Conservation (phyloP, 2,329 filamentous ascomycete genomes). For the Aspergillus neoniger region DNA sequence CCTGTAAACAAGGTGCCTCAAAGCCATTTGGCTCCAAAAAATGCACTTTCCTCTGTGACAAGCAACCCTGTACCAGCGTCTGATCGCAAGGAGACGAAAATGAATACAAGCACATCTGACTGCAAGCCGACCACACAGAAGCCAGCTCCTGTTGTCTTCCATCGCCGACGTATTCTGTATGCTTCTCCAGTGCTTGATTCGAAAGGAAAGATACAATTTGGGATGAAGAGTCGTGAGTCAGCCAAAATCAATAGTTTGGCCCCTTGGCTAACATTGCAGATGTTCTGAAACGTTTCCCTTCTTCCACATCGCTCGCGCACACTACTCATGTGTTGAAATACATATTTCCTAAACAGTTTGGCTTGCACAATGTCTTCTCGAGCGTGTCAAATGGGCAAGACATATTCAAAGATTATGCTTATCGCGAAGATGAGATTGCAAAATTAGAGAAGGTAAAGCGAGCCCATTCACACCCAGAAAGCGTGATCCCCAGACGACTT, state of each 20-base stretch:
- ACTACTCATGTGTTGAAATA: constrained; percentile 81
- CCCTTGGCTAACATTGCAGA: constrained; percentile 53
- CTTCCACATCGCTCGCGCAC: constrained; percentile 47
- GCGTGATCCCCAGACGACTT: constrained; percentile 53
- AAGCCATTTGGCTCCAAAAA: neutral
- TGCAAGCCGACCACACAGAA: too few relatives aligned
- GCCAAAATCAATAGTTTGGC: neutral
- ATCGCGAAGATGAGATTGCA: constrained; percentile 79
- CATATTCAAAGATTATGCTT: constrained; percentile 77
- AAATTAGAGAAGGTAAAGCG: constrained; percentile 21
- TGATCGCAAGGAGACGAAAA: neutral
- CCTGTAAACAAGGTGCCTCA: constrained; percentile 19
- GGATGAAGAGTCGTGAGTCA: constrained; percentile 64
- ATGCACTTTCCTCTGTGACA: neutral
- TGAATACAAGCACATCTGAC: constrained; percentile 15
- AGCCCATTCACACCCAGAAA: constrained; percentile 5
- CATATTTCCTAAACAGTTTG: constrained; percentile 89
- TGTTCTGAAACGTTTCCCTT: constrained; percentile 71
- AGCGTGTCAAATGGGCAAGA: constrained; percentile 57
- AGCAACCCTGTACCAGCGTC: neutral
- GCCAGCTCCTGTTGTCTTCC: constrained; percentile 67
- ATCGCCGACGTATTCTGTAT: constrained; percentile 85
- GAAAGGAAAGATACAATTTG: constrained; percentile 68
- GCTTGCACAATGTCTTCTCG: constrained; percentile 85
- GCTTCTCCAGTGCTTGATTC: constrained; percentile 71